phyloP scores from a whole-genome alignment of 2,329 filamentous ascomycete genomes.

The Phaeosphaeria sp. region DNA sequence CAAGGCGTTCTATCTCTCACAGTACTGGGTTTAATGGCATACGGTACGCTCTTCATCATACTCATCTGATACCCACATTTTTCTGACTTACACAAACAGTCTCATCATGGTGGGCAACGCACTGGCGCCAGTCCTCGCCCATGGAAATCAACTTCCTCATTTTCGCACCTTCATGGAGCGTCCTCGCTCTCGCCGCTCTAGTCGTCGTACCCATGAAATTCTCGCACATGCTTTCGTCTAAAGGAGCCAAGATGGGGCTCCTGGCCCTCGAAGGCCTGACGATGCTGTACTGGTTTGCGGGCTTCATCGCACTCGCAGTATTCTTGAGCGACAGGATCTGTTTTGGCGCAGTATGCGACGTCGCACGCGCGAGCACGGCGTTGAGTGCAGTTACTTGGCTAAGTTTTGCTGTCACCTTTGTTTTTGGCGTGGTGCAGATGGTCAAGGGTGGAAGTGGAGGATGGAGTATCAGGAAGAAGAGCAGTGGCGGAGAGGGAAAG shows the following conservation, averaged over 20 bases:
- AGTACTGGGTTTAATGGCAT: slow-evolving; percentile 76
- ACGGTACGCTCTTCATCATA: slow-evolving; percentile 60
- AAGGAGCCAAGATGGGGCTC: slow-evolving; percentile 66
- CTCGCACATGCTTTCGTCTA: slow-evolving; percentile 34
- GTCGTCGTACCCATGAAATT: slow-evolving; percentile 70
- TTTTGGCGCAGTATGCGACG: slow-evolving; percentile 62
- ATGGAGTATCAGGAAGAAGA: slow-evolving; percentile 11
- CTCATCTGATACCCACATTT: neutral
- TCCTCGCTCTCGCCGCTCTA: slow-evolving; percentile 71
- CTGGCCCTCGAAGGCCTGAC: slow-evolving; percentile 74
- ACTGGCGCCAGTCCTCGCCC: slow-evolving; percentile 62
- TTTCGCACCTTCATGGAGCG: slow-evolving; percentile 78
- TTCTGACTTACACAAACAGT: slow-evolving; percentile 52
- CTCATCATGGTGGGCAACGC: slow-evolving; percentile 59
- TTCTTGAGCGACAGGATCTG: slow-evolving; percentile 65
- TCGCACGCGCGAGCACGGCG: slow-evolving; percentile 68
- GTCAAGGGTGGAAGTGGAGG: slow-evolving; percentile 17
- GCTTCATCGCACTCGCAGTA: slow-evolving; percentile 78
- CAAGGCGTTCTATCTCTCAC: slow-evolving; percentile 74
- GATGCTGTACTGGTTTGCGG: slow-evolving; percentile 89
- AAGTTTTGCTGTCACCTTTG: slow-evolving; percentile 52
- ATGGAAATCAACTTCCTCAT: slow-evolving; percentile 76
- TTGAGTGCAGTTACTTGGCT: slow-evolving; percentile 71
- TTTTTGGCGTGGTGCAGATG: slow-evolving; percentile 41
- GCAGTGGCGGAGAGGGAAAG: slow-evolving; percentile 25